Evolutionary conservation across 306 rosid genomes (phyloP), one percentile per base, ranked within the genome.

Genomic region (Malus sieversii): DNA sequence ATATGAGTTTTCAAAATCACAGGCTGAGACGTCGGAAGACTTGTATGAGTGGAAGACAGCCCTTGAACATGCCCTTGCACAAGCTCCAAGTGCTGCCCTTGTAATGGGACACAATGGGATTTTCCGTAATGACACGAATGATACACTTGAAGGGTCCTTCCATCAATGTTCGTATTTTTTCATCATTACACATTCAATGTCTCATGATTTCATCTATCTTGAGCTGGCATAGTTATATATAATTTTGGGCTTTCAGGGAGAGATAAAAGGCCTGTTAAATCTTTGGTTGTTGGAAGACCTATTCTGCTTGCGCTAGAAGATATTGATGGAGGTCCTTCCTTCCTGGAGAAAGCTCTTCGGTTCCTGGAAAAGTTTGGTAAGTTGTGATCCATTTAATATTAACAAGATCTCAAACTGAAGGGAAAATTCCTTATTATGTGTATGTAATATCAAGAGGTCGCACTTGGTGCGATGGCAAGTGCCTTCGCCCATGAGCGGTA

Each of bases 81-180:
- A 96, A 79, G 99, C 99, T 73, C 99, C 99, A 42, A 92, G 88
- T 92, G 99, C 99, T 76, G 98, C 99, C 67, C 97, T 96, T 84
- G 97, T 92, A 81, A 89, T 96, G 91, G 97, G 97, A 75, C 99
- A 90, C 70, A 96, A 92, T 77, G 99, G 99, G 80, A 92, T 92
- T 79, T 96, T 96, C 74, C 87, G 91, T 61, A 89, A 83, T 82
- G 98, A 96, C 66, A 72, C 92, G 3, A 92, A 72, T 83, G 98
- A 96, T 77, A 81, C 97, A 68, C 81, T 90, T 77, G 99, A 96
- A 70, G 96, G 93, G 74, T 90, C 99, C 77, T 92, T 92, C 79
- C 88, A 96, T 85, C 97, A 93, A 90, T 96, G 99, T 96, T 44
- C 66, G 91, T 89, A 59, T 82, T 80, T 62, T 40, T 75, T 73